phyloP scores from a whole-genome alignment of 225 moss, liverwort and hornwort species.

The Asterella californica region DNA sequence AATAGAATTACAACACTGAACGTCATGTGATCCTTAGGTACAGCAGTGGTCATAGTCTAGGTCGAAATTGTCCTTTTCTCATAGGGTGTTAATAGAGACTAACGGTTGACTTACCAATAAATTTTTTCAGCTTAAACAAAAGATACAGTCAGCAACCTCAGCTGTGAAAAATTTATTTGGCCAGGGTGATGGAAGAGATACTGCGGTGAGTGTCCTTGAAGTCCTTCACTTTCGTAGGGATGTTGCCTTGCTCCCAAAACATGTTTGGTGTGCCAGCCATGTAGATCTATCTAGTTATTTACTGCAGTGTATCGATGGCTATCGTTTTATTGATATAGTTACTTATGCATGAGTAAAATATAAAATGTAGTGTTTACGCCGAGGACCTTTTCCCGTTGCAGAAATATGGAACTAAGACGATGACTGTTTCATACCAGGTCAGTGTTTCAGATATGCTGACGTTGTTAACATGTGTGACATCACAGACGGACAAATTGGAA shows the following conservation, averaged over 20 bases:
- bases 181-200: slow-evolving; percentile 74
- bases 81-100: background rate
- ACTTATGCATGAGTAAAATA: no score
- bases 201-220: slow-evolving; percentile 47
- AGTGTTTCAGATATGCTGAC: background rate
- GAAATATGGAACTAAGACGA: background rate
- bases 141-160: slow-evolving; percentile 67
- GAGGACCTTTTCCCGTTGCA: background rate
- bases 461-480: slow-evolving; percentile 14
- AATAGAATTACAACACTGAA: no score
- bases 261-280: background rate
- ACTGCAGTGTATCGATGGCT: no score
- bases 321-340: no score
- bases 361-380: background rate
- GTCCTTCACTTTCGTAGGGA: background rate
- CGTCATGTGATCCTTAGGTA: no score
- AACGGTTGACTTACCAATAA: background rate
- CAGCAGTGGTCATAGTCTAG: background rate
- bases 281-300: no score
- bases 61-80: background rate
- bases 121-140: slow-evolving; percentile 66
- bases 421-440: background rate
- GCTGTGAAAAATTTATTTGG: slow-evolving; percentile 82
- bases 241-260: background rate
- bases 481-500: slow-evolving; percentile 77